phyloP scores from a whole-genome alignment of 805 yeast species.

The Candida rishiriensis region DNA sequence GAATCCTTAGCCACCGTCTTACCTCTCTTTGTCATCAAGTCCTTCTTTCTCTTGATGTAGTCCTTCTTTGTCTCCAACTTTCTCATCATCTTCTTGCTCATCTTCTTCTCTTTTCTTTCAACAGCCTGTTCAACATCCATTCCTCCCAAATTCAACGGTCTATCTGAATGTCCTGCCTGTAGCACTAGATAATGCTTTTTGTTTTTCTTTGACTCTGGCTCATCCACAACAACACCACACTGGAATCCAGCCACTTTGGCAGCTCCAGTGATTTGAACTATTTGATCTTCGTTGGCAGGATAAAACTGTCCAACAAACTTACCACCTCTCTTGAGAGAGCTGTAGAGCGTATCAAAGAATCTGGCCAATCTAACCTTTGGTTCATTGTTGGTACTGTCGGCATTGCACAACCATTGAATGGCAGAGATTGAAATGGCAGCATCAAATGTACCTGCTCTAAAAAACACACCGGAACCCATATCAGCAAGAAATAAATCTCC shows the following conservation, averaged over 20 bases:
- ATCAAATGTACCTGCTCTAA: constrained; percentile 93
- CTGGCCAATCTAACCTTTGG: constrained; percentile 77
- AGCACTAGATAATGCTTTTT: constrained; percentile 87
- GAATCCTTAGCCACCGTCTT: constrained; percentile 85
- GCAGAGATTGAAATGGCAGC: constrained; percentile 95
- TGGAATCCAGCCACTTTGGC: constrained; percentile 95
- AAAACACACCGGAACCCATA: constrained; percentile 92
- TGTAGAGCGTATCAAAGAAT: constrained; percentile 85
- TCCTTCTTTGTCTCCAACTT: constrained; percentile 72
- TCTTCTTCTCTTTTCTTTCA: constrained; percentile 31
- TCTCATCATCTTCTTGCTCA: constrained; percentile 45
- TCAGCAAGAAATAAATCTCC: constrained; percentile 92
- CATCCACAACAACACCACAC: constrained; percentile 92
- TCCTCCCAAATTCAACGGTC: constrained; percentile 71
- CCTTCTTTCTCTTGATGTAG: constrained; percentile 87
- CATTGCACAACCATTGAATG: constrained; percentile 97
- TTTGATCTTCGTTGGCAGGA: constrained; percentile 85
- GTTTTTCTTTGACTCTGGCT: constrained; percentile 87
- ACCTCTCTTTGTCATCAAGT: constrained; percentile 87
- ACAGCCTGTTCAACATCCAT: constrained; percentile 71
- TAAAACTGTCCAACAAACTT: constrained; percentile 97
- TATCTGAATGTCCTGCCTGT: constrained; percentile 78
- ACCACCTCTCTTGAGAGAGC: constrained; percentile 87
- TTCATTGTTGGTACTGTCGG: constrained; percentile 76
- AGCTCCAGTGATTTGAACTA: constrained; percentile 68